phyloP scores from a whole-genome alignment of 2,329 filamentous ascomycete species.

The Coniochaeta sp. region DNA sequence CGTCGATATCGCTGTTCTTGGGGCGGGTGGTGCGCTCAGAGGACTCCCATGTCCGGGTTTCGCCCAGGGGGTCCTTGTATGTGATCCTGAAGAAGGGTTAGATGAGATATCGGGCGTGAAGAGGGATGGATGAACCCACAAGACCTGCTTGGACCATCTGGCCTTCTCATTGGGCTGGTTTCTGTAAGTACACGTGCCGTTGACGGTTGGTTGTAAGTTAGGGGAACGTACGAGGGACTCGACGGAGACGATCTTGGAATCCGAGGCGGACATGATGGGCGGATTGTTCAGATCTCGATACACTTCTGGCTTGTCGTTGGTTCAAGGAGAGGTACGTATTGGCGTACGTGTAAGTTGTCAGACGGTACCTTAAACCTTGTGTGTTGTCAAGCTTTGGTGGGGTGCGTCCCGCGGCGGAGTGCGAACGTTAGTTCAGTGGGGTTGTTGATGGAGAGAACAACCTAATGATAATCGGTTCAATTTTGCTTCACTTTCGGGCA shows the following conservation, averaged over 20 bases:
- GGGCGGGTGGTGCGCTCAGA: constrained; percentile 65
- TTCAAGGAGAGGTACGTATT: background rate
- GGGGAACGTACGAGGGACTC: constrained; percentile 17
- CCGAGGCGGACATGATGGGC: background rate
- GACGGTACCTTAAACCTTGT: no score
- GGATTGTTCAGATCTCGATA: background rate
- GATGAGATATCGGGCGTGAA: background rate
- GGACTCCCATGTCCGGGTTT: constrained; percentile 61
- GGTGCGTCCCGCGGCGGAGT: no score
- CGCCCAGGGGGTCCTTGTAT: constrained; percentile 57
- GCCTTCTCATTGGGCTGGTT: constrained; percentile 44
- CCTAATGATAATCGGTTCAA: no score
- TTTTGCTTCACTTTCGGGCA: no score
- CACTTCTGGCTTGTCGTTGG: background rate
- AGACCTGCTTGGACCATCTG: constrained; percentile 52
- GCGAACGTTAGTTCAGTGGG: no score
- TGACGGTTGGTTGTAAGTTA: background rate
- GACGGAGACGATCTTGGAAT: constrained; percentile 13
- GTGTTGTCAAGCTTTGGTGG: no score
- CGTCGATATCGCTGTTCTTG: constrained; percentile 55
- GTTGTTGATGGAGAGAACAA: no score
- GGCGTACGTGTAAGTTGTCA: no score
- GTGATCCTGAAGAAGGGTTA: constrained; percentile 37
- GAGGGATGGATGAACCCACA: constrained; percentile 33
- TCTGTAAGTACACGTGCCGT: background rate